Evolutionary conservation across 352 stramenopile genomes (phyloP).

Genomic region (Thalassiosira oceanica): DNA sequence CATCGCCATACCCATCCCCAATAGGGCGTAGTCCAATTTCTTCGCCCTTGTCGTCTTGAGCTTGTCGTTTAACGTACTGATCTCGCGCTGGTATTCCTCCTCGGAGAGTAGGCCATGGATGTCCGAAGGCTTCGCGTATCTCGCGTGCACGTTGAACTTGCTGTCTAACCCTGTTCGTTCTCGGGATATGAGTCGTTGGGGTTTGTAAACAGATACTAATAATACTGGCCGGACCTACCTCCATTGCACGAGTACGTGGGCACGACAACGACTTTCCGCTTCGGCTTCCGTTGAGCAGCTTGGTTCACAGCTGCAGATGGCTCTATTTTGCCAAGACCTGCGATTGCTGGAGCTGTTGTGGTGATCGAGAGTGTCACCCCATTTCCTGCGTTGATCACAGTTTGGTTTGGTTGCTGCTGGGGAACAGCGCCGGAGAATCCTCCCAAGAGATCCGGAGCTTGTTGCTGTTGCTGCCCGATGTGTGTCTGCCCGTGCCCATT

Average conservation of each 20-base stretch:
- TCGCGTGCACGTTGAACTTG: slow-evolving; percentile 35
- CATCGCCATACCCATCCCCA: slow-evolving; percentile 52
- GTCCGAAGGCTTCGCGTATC: slow-evolving; percentile 22
- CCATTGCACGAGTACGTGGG: slow-evolving; percentile 48
- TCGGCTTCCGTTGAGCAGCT: slow-evolving; percentile 11
- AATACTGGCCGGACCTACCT: too few species aligned
- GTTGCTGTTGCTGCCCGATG: slow-evolving; percentile 3
- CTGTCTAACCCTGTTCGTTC: too few species aligned
- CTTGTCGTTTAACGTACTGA: slow-evolving; percentile 55
- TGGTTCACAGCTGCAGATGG: not conserved
- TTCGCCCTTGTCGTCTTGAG: slow-evolving; percentile 50
- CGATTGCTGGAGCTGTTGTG: slow-evolving; percentile 28
- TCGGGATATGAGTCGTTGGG: too few species aligned
- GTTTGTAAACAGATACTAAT: too few species aligned
- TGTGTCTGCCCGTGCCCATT: too few species aligned
- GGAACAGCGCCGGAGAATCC: not conserved
- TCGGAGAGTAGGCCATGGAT: slow-evolving; percentile 53
- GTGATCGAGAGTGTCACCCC: slow-evolving; percentile 16
- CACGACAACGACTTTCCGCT: slow-evolving; percentile 30
- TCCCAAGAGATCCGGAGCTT: slow-evolving; percentile 19
- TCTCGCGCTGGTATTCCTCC: slow-evolving; percentile 59
- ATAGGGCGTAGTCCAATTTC: slow-evolving; percentile 49
- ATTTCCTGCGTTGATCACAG: slow-evolving; percentile 20
- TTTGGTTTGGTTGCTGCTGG: slow-evolving; percentile 1
- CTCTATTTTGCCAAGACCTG: slow-evolving; percentile 42